Conservation (phyloP, 257 asterid genomes). For the Nicotiana otophora region DNA sequence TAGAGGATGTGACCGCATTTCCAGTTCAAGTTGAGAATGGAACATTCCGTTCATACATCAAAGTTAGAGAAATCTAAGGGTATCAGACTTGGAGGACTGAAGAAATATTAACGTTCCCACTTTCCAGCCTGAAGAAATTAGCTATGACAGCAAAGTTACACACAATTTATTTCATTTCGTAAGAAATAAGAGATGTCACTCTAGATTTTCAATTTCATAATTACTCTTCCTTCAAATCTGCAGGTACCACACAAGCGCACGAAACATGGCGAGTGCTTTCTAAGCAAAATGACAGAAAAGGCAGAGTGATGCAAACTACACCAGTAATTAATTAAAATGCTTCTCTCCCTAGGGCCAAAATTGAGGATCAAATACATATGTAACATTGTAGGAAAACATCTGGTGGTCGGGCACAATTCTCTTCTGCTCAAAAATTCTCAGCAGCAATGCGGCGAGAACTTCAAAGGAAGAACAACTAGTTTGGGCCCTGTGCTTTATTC, state of each 20-base stretch:
- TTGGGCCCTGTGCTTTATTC: conserved; percentile 23
- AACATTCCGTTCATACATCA: too few species aligned
- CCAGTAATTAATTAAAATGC: background rate
- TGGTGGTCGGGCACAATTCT: background rate
- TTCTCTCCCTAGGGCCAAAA: background rate
- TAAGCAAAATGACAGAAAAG: background rate
- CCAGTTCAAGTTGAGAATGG: too few species aligned
- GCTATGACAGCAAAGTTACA: background rate
- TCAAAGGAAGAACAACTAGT: background rate
- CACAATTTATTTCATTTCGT: background rate
- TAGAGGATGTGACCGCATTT: too few species aligned
- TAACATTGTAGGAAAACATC: background rate
- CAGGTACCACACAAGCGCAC: background rate
- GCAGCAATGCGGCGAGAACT: background rate
- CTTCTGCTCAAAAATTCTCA: background rate
- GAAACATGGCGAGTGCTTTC: background rate
- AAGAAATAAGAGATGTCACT: background rate
- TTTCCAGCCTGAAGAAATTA: background rate
- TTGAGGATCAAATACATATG: background rate
- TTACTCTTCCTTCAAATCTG: background rate
- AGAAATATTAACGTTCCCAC: background rate
- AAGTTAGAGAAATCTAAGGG: too few species aligned
- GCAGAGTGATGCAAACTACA: background rate
- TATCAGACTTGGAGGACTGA: too few species aligned
- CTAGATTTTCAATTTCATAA: background rate